Conservation (phyloP, 768 basidiomycete genomes). For the Mycena metata region DNA sequence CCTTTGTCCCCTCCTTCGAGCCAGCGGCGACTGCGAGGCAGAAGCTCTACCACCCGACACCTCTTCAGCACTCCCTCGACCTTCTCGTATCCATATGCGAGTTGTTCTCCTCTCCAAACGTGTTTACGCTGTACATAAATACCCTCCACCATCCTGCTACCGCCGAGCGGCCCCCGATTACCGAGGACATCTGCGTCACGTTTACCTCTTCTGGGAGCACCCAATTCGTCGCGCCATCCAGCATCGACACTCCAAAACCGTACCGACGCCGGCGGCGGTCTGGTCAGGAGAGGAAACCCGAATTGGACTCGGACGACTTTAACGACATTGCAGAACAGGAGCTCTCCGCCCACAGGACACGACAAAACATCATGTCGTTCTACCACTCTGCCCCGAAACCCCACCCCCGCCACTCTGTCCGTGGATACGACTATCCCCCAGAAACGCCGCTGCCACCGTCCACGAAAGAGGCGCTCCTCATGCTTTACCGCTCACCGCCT, state of each 20-base stretch:
- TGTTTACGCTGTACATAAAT: constrained; percentile 44
- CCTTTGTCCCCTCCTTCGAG: constrained; percentile 41
- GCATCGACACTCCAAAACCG: constrained; percentile 5
- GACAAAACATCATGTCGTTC: constrained; percentile 24
- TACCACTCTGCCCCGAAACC: constrained; percentile 14
- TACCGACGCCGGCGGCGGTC: neutral
- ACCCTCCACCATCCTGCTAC: constrained; percentile 37
- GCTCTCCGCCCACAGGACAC: neutral
- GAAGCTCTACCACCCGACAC: constrained; percentile 58
- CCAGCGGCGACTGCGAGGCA: constrained; percentile 44
- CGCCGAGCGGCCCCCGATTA: constrained; percentile 7
- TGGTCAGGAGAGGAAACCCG: neutral
- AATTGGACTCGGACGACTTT: neutral
- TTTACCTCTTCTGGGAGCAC: constrained; percentile 18
- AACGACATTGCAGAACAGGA: constrained; percentile 33
- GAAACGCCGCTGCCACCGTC: constrained; percentile 33
- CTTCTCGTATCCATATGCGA: constrained; percentile 40
- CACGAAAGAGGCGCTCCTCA: constrained; percentile 44
- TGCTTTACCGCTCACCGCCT: constrained; percentile 55
- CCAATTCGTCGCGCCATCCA: constrained; percentile 21
- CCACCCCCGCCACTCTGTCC: constrained; percentile 10
- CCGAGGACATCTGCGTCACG: constrained; percentile 33
- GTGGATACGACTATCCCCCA: constrained; percentile 27
- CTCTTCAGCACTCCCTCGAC: constrained; percentile 52
- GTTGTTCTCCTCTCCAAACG: constrained; percentile 51